Evolutionary conservation across 768 basidiomycete genomes (phyloP).

Genomic region (Suillus hirtellus): DNA sequence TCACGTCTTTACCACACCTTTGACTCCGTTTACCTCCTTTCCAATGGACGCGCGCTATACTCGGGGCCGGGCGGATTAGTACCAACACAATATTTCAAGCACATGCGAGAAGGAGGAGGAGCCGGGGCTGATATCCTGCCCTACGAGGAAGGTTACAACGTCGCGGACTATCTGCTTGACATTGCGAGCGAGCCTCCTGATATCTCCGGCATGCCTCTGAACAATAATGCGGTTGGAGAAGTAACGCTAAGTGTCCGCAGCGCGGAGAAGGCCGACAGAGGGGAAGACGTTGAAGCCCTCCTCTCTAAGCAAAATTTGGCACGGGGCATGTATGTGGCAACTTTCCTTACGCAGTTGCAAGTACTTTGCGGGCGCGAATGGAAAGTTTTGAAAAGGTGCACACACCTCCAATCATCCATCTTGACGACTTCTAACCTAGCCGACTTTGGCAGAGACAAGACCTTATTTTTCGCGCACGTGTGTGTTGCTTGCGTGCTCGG

Average conservation of each 20-base stretch:
- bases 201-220: conserved; percentile 30
- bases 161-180: conserved; percentile 91
- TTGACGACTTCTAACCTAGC: neutral
- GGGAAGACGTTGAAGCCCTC: conserved; percentile 23
- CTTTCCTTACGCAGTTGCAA: conserved; percentile 88
- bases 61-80: conserved; percentile 72
- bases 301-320: conserved; percentile 17
- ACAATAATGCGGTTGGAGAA: conserved; percentile 9
- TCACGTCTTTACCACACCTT: conserved; percentile 86
- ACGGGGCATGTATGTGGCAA: conserved; percentile 56
- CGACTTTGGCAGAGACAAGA: conserved; percentile 63
- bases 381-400: conserved; percentile 72
- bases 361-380: conserved; percentile 82
- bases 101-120: conserved; percentile 21
- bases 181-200: conserved; percentile 71
- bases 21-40: conserved; percentile 75
- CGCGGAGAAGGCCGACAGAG: conserved; percentile 18
- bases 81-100: conserved; percentile 68
- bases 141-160: conserved; percentile 83
- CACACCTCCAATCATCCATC: conserved; percentile 2
- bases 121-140: conserved; percentile 40
- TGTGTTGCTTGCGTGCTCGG: conserved; percentile 71
- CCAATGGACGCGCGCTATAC: conserved; percentile 78
- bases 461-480: conserved; percentile 80
- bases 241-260: conserved; percentile 13